Percentiles rank a stretch among this genome's conserved stretches.
phyloP scores from a whole-genome alignment of 495 filamentous ascomycete genomes.

The Xylaria venustula region DNA sequence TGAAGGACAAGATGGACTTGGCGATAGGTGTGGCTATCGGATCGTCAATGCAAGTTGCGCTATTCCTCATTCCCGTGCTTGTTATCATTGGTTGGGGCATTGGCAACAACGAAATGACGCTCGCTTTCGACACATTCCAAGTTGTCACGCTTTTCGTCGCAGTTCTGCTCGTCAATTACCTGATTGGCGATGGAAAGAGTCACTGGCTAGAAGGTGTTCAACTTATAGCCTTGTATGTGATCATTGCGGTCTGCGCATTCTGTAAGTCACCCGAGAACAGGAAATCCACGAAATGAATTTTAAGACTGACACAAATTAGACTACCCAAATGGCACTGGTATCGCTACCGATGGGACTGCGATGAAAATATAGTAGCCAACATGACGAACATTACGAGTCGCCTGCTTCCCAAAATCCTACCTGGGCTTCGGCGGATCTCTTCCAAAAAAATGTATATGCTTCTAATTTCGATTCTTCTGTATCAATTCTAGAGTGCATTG shows the following conservation, averaged over 20 bases:
- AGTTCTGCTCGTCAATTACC: constrained; percentile 78
- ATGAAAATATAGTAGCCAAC: not conserved
- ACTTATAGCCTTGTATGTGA: constrained; percentile 69
- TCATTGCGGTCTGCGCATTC: constrained; percentile 62
- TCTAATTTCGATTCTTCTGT: constrained; percentile 1
- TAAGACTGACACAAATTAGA: not conserved
- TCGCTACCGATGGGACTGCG: not conserved
- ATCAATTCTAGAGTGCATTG: constrained; percentile 2
- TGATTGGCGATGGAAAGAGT: constrained; percentile 66
- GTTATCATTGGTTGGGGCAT: constrained; percentile 82
- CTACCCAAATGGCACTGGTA: constrained; percentile 15
- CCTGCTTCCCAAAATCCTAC: not conserved
- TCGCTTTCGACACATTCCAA: constrained; percentile 81
- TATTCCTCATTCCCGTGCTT: constrained; percentile 74
- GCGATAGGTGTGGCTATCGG: constrained; percentile 83
- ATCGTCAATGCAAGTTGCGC: constrained; percentile 82
- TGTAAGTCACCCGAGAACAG: constrained; percentile 37
- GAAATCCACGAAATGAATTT: not conserved
- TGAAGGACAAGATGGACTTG: constrained; percentile 90
- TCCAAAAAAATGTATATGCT: not conserved
- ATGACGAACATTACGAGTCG: not conserved
- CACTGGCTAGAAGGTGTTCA: constrained; percentile 75
- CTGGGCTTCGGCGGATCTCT: not conserved
- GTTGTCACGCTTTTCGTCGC: constrained; percentile 75
- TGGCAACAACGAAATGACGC: constrained; percentile 64